A percentile compares a stretch with the other conserved stretches of the same genome.
Conservation (phyloP, 257 asterid species). For the Solanum verrucosum region DNA sequence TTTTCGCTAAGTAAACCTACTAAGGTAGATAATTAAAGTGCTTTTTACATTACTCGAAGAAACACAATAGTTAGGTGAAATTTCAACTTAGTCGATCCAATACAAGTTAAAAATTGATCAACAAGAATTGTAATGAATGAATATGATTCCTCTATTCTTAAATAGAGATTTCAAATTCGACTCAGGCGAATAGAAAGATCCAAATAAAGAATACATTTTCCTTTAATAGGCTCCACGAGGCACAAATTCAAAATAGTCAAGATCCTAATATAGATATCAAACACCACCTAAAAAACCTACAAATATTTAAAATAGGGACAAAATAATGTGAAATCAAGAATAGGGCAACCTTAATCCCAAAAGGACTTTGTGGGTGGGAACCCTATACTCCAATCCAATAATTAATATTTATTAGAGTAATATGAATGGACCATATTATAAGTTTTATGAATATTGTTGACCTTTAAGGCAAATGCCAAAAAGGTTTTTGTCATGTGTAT, state of each 20-base stretch:
- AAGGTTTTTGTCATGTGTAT: constrained; percentile 6
- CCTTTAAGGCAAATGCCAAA: constrained; percentile 21
- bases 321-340: neutral
- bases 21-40: neutral
- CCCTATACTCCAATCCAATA: neutral
- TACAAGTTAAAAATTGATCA: neutral
- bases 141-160: neutral
- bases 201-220: rapidly evolving
- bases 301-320: neutral
- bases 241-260: neutral
- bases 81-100: neutral
- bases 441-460: constrained; percentile 15
- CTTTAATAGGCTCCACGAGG: neutral
- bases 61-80: neutral
- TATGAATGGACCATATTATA: neutral
- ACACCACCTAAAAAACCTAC: neutral
- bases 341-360: neutral
- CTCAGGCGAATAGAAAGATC: neutral
- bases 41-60: neutral
- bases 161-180: neutral
- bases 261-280: neutral
- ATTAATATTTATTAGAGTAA: neutral
- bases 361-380: neutral
- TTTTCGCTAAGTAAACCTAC: neutral
- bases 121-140: neutral